phyloP scores from a whole-genome alignment of 768 basidiomycete species.

The Arthromyces matolae region DNA sequence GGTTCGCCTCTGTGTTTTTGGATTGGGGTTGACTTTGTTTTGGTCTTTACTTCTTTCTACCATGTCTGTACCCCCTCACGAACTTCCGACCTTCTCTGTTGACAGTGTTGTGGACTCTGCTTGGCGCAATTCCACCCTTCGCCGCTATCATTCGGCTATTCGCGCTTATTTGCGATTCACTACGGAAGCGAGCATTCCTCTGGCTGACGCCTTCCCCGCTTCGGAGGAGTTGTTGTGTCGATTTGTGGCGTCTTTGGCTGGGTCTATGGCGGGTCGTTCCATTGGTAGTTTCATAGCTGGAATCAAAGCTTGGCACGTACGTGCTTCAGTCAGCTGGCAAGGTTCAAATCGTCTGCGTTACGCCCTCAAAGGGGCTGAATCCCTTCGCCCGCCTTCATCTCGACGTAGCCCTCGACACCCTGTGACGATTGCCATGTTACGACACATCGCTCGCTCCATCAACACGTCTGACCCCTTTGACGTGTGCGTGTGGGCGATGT shows the following conservation, averaged over 20 bases:
- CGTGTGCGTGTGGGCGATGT: constrained; percentile 18
- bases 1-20: no score
- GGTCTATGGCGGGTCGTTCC: constrained; percentile 15
- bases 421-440: constrained; percentile 17
- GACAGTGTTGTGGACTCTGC: background rate
- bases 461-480: constrained; percentile 16
- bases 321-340: constrained; percentile 21
- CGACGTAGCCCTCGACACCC: constrained; percentile 16
- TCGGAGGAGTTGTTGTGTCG: constrained; percentile 24
- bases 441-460: constrained; percentile 4
- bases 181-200: constrained; percentile 13
- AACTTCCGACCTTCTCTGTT: background rate
- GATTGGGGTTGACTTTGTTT: no score
- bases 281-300: constrained; percentile 22
- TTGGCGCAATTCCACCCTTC: constrained; percentile 7
- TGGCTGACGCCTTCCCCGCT: constrained; percentile 17
- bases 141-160: constrained; percentile 4
- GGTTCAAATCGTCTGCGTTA: constrained; percentile 18
- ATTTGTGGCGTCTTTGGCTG: constrained; percentile 24
- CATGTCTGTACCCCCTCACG: no score
- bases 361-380: constrained; percentile 20
- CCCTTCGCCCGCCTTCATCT: constrained; percentile 20
- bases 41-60: no score
- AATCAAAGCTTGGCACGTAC: constrained; percentile 31
- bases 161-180: constrained; percentile 5